Evolutionary conservation across 345 rosid species (phyloP), one percentile per base, ranked within the genome.

Genomic region (Laguncularia racemosa): DNA sequence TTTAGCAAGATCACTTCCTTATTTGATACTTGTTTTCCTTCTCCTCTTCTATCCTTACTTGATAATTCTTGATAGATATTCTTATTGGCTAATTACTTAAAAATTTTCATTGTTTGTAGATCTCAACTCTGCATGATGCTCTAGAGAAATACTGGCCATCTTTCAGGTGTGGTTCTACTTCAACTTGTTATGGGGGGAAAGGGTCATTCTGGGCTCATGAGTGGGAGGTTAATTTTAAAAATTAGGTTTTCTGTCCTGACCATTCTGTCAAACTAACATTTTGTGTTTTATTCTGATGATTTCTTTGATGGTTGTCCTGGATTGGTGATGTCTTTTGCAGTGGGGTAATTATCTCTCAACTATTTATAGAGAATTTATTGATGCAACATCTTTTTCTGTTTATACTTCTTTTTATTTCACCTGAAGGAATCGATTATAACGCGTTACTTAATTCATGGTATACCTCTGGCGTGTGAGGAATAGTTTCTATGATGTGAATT

Each of bases 301-400:
- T 33, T 44, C 59, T 55, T 11, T 64, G 70, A 68, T 76, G 77
- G 73, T 62, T 52, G 63, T 61, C 58, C 40, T 33, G 40, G 40
- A 65, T 50, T 21, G 73, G 77, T 62, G 64, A 71, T 66, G 50
- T 8, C 52, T 49, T 56, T 75, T 65, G 51, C 79, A 92, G 98
- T 92, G 98, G 98, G 98, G 98, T 89, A 86, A 80, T 33, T 20
- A 12, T 79, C 70, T 71, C 68, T 64, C 59, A 44, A 69, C 65
- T 53, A 58, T 53, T 13, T 54, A 20, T 60, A 4, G 48, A 56
- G 10, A 65, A 75, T 28, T 46, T 44, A 61, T 53, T 47, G 38
- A 56, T 64, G 44, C 20, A 16, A 20, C 52, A n/a, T 51, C 20
- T 0, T 14, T 52, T 63, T 60, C 50, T 15, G 26, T 18, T 33